Percentiles rank a stretch among this genome's conserved stretches.
phyloP scores from a whole-genome alignment of 805 yeast genomes.

The Starmerella vitae region DNA sequence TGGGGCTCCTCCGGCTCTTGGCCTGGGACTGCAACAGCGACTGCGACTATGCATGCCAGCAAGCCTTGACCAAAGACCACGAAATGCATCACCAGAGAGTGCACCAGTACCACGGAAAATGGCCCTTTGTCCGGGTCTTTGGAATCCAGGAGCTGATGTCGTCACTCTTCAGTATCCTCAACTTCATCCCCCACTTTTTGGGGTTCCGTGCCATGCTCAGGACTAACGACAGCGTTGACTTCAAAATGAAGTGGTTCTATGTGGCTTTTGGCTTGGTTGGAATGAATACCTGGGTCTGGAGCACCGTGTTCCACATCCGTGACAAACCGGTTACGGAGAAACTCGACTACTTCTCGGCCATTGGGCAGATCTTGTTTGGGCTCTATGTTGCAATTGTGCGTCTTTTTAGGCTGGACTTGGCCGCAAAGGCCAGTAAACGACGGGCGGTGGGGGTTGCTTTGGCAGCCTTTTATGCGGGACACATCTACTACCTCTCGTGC shows the following conservation, averaged over 20 bases:
- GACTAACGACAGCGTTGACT: constrained; percentile 20
- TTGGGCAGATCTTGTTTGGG: constrained; percentile 70
- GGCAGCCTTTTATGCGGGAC: constrained; percentile 40
- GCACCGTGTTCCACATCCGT: constrained; percentile 76
- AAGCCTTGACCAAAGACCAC: constrained; percentile 43
- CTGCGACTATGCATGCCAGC: constrained; percentile 91
- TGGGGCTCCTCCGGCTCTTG: constrained; percentile 33
- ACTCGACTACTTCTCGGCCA: constrained; percentile 86
- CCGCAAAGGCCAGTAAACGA: constrained; percentile 25
- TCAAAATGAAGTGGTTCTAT: constrained; percentile 26
- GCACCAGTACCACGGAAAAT: constrained; percentile 88
- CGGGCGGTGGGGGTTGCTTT: constrained; percentile 28
- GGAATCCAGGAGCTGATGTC: constrained; percentile 81
- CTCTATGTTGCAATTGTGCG: constrained; percentile 56
- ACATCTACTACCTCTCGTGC: constrained; percentile 47
- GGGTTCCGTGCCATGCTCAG: constrained; percentile 32
- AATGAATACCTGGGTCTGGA: constrained; percentile 77
- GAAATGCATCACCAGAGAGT: constrained; percentile 42
- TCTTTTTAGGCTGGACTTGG: constrained; percentile 42
- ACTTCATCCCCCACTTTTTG: constrained; percentile 47
- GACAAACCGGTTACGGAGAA: constrained; percentile 71
- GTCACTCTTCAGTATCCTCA: constrained; percentile 60
- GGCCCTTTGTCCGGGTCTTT: constrained; percentile 76
- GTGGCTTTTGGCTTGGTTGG: constrained; percentile 47
- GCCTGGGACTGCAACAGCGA: constrained; percentile 66